Evolutionary conservation across 176 grass and related monocot genomes (phyloP), one percentile per base, ranked within the genome.

Genomic region (Eleusine indica): DNA sequence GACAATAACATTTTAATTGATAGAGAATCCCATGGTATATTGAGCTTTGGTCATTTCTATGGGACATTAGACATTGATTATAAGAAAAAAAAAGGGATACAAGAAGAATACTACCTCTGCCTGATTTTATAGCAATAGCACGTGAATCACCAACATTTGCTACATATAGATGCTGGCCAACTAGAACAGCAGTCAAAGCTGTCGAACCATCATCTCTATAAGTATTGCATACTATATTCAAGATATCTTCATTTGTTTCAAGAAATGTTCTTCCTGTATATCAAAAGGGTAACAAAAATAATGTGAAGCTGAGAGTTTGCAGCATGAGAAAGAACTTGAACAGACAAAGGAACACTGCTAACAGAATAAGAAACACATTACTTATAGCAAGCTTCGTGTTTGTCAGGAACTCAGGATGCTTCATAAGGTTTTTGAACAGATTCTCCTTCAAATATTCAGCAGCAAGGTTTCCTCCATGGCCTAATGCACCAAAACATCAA

Each of bases 71-170:
- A 29, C 9, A 4, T 63, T 29, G 25, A 64, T 64, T 3, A 29
- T 3, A 63, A 63, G 13, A 42, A 79, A 43, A 66, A 63, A 72
- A 11, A 11, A 11, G 11, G 9, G 9, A 52, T 52, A 52, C 49
- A 3, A 63, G 11, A 21, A 70, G 6, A 79, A 67, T 22, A 80
- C 58, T 91, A 98, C 96, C 96, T 91, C 91, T 88, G 74, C 91
- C 83, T 15, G 22, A 71, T 86, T 91, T 95, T 73, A 78, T 88
- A 82, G 89, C 80, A 75, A 95, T 91, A 79, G 86, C 84, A 57
- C 96, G 91, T 63, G 96, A 98, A 90, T 98, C 96, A 69, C 92
- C 93, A 66, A 98, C 96, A 78, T 93, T 98, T 84, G 93, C 96
- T 48, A 98, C 96, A 88, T 91, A 98, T 29, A 93, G 38, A 60